A percentile compares a stretch with the other conserved stretches of the same genome.
Conservation (phyloP, 352 stramenopile genomes). For the Pythium brachiatum region DNA sequence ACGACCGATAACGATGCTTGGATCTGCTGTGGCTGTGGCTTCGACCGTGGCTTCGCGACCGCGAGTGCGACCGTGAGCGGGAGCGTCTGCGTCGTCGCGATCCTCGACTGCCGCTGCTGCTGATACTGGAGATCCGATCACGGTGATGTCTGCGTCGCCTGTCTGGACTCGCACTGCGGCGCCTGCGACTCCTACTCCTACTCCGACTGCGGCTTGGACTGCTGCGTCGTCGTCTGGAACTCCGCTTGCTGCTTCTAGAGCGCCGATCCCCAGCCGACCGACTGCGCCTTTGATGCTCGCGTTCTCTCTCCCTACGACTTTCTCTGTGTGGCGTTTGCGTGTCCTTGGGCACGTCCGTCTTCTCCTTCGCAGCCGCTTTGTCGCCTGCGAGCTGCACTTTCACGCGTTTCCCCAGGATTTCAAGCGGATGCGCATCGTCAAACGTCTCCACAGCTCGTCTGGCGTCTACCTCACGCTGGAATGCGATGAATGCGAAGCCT, state of each 20-base stretch:
- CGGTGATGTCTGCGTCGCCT: not conserved
- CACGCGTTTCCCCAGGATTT: slow-evolving; percentile 70
- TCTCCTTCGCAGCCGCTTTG: slow-evolving; percentile 25
- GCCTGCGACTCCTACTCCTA: slow-evolving; percentile 1
- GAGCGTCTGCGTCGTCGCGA: not conserved
- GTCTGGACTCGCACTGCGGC: slow-evolving; percentile 4
- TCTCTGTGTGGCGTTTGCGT: not conserved
- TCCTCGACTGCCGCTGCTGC: slow-evolving; percentile 3
- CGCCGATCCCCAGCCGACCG: not conserved
- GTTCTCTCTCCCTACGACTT: not conserved
- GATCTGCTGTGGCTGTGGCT: not conserved
- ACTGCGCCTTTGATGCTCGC: not conserved
- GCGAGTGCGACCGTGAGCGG: slow-evolving; percentile 6
- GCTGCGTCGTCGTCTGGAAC: not conserved
- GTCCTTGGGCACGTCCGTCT: not conserved
- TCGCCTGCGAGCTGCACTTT: slow-evolving; percentile 68
- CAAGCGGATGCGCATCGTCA: slow-evolving; percentile 31
- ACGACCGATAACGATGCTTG: not conserved
- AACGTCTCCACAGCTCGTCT: slow-evolving; percentile 47
- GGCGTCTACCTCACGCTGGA: slow-evolving; percentile 43
- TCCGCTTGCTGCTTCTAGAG: not conserved
- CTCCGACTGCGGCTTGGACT: slow-evolving; percentile 3
- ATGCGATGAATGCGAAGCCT: slow-evolving; percentile 79
- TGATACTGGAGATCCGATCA: not conserved
- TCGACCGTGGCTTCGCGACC: not conserved